Conservation (phyloP, 2,329 filamentous ascomycete genomes). For the Apiospora koreana region DNA sequence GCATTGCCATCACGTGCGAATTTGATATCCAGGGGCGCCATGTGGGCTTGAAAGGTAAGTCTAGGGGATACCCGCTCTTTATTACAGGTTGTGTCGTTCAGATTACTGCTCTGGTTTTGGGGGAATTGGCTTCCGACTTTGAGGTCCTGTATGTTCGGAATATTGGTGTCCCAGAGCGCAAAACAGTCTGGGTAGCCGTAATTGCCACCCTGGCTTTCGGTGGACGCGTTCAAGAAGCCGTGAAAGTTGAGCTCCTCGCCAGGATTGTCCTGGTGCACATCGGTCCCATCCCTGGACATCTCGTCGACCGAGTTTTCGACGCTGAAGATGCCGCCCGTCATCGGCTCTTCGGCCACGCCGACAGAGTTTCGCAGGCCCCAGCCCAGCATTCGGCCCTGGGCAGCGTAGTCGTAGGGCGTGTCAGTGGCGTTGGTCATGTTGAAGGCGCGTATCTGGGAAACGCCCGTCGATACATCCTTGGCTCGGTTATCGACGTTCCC, state of each 20-base stretch:
- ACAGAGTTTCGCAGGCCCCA: conserved; percentile 77
- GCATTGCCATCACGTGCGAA: conserved; percentile 59
- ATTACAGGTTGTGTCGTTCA: conserved; percentile 47
- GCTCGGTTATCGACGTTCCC: conserved; percentile 62
- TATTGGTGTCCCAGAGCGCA: conserved; percentile 59
- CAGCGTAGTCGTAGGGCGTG: conserved; percentile 41
- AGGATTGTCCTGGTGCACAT: conserved; percentile 69
- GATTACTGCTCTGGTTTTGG: conserved; percentile 28
- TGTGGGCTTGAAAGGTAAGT: conserved; percentile 64
- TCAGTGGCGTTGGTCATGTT: conserved; percentile 35
- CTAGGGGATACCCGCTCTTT: conserved; percentile 47
- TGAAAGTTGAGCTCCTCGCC: conserved; percentile 75
- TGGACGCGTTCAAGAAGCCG: conserved; percentile 45
- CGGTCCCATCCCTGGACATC: conserved; percentile 55
- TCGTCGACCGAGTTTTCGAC: conserved; percentile 74
- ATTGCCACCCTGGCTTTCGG: conserved; percentile 43
- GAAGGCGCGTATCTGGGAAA: conserved; percentile 57
- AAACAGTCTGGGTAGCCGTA: conserved; percentile 74
- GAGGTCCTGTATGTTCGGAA: conserved; percentile 43
- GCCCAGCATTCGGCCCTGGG: conserved; percentile 52
- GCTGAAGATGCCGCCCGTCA: conserved; percentile 51
- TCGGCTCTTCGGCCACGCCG: conserved; percentile 63
- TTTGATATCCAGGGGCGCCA: conserved; percentile 70
- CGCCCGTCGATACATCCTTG: conserved; percentile 51
- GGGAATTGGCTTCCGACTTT: conserved; percentile 52